Evolutionary conservation across 768 basidiomycete genomes (phyloP).

Genomic region (Xerocomus potaroensis): DNA sequence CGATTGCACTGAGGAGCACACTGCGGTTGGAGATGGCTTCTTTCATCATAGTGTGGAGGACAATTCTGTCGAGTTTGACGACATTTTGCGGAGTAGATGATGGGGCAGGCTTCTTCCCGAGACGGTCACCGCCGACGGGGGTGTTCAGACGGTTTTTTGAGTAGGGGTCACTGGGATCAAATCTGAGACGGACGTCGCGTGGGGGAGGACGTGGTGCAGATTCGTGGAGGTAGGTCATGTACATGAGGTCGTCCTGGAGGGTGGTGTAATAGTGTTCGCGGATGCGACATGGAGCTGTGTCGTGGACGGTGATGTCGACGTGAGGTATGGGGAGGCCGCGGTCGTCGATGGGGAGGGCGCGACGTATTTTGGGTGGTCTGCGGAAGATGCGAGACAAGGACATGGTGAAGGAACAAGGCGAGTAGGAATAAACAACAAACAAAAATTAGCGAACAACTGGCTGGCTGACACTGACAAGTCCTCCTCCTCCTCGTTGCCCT

Average conservation of each 20-base stretch:
- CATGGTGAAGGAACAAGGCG: neutral
- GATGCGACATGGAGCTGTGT: slow-evolving; percentile 69
- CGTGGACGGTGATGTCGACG: slow-evolving; percentile 58
- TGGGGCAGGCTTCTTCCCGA: slow-evolving; percentile 64
- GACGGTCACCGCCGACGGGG: slow-evolving; percentile 64
- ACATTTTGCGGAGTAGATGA: slow-evolving; percentile 66
- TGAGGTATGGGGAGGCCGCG: slow-evolving; percentile 72
- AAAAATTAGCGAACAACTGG: neutral
- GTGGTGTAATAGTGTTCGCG: slow-evolving; percentile 81
- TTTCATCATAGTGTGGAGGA: slow-evolving; percentile 84
- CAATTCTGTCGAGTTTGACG: slow-evolving; percentile 75
- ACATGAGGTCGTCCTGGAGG: slow-evolving; percentile 85
- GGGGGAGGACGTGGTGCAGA: slow-evolving; percentile 47
- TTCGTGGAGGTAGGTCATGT: slow-evolving; percentile 89
- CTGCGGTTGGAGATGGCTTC: slow-evolving; percentile 67
- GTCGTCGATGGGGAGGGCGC: slow-evolving; percentile 44
- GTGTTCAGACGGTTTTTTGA: slow-evolving; percentile 72
- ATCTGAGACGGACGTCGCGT: slow-evolving; percentile 59
- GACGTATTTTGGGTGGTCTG: slow-evolving; percentile 43
- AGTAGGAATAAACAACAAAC: neutral
- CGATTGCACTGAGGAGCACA: slow-evolving; percentile 77
- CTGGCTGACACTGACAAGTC: neutral
- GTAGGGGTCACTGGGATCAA: slow-evolving; percentile 80
- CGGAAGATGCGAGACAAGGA: slow-evolving; percentile 45
- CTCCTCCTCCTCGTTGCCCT: neutral